A percentile compares a stretch with the other conserved stretches of the same genome.
Conservation (phyloP, 2,329 filamentous ascomycete genomes). For the Erysiphe pulchra region DNA sequence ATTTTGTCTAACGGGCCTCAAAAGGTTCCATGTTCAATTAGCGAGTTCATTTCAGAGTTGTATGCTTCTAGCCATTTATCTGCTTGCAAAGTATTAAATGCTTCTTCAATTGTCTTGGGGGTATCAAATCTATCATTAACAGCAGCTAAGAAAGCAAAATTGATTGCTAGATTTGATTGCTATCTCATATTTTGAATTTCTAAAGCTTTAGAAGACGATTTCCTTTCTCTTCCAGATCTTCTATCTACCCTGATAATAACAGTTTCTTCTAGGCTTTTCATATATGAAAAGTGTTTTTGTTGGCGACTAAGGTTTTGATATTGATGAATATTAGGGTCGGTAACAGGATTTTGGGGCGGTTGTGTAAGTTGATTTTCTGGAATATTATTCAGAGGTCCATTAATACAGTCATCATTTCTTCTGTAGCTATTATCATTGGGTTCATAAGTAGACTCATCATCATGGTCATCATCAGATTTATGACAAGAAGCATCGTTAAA, state of each 20-base stretch:
- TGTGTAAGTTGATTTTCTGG: not conserved
- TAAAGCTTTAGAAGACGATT: not conserved
- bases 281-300: not conserved
- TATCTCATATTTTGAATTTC: not conserved
- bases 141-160: not conserved
- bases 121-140: not conserved
- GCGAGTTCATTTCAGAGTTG: not conserved
- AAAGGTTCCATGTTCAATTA: not conserved
- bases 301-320: not conserved
- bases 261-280: not conserved
- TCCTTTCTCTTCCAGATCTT: not conserved
- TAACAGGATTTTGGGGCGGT: not conserved
- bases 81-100: not conserved
- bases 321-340: not conserved
- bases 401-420: not conserved
- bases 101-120: not conserved
- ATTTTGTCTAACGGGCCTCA: not conserved
- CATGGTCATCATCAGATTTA: not conserved
- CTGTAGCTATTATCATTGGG: not conserved
- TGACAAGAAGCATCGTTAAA: not conserved
- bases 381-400: not conserved
- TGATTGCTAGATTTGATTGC: not conserved
- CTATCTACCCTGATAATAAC: not conserved
- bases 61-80: not conserved
- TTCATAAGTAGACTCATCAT: not conserved